Conservation (phyloP, 768 basidiomycete species). For the Lactarius psammicola region DNA sequence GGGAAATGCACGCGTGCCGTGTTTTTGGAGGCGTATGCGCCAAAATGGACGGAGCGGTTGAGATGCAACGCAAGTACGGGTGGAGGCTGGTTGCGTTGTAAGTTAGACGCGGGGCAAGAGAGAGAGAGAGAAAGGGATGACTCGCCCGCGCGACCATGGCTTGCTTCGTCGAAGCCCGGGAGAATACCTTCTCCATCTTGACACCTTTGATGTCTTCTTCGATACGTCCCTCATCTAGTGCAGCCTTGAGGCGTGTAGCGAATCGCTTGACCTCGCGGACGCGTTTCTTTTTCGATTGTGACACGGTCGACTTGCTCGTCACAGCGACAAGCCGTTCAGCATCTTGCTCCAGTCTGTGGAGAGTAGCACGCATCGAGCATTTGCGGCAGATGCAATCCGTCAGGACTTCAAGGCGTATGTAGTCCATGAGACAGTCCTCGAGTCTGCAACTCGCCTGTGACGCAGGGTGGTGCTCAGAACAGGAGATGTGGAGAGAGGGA, state of each 20-base stretch:
- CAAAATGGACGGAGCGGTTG: conserved; percentile 86
- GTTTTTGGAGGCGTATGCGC: conserved; percentile 78
- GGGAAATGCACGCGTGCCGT: conserved; percentile 77
- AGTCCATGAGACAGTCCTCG: conserved; percentile 84
- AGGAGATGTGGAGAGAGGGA: conserved; percentile 34
- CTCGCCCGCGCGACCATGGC: conserved; percentile 88
- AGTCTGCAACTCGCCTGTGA: conserved; percentile 63
- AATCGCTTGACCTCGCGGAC: conserved; percentile 69
- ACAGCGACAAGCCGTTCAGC: conserved; percentile 49
- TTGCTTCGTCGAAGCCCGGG: conserved; percentile 78
- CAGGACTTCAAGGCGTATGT: conserved; percentile 84
- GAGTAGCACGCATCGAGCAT: conserved; percentile 83
- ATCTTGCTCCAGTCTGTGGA: conserved; percentile 60
- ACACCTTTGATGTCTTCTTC: conserved; percentile 84
- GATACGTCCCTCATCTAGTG: conserved; percentile 70
- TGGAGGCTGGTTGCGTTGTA: conserved; percentile 63
- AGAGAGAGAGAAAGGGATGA: conserved; percentile 23
- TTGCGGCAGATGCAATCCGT: conserved; percentile 91
- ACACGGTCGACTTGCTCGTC: conserved; percentile 43
- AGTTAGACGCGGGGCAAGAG: conserved; percentile 2
- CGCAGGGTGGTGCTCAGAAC: conserved; percentile 1
- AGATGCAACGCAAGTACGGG: conserved; percentile 85
- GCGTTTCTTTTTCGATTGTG: conserved; percentile 72
- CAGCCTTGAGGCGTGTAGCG: conserved; percentile 56
- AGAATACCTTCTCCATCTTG: conserved; percentile 72